Conservation (phyloP, 768 basidiomycete species). For the Mycena galericulata region DNA sequence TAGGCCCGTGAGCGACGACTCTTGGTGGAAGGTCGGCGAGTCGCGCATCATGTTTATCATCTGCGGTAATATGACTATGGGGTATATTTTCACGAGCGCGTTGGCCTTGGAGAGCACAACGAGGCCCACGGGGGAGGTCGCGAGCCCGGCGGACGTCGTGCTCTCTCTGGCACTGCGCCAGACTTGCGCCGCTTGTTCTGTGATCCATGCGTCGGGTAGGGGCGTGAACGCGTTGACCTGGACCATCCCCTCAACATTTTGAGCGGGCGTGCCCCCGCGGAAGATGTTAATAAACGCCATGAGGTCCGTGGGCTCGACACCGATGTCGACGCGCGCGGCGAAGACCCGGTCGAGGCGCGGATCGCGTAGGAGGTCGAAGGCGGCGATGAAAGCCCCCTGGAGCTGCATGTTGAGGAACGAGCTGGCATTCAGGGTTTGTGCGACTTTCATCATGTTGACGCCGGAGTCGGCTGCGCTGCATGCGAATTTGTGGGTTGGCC, state of each 20-base stretch:
- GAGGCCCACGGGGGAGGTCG: constrained; percentile 18
- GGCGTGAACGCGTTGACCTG: constrained; percentile 30
- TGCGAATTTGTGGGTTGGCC: constrained; percentile 24
- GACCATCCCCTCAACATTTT: constrained; percentile 19
- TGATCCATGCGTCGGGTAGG: constrained; percentile 14
- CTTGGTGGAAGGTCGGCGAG: constrained; percentile 15
- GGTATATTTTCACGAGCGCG: constrained; percentile 20
- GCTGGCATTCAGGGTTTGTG: constrained; percentile 23
- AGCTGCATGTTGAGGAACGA: constrained; percentile 26
- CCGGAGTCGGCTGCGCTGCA: constrained; percentile 25
- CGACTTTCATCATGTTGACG: constrained; percentile 23
- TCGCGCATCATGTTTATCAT: constrained; percentile 21
- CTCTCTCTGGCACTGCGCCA: constrained; percentile 22
- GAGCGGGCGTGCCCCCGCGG: background rate
- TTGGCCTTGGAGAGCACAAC: constrained; percentile 25
- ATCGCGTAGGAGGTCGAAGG: constrained; percentile 24
- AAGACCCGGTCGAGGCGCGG: constrained; percentile 19
- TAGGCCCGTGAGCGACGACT: constrained; percentile 23
- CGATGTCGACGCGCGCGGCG: constrained; percentile 23
- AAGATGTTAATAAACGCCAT: constrained; percentile 18
- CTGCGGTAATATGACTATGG: constrained; percentile 17
- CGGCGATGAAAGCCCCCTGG: constrained; percentile 16
- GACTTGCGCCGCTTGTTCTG: constrained; percentile 6
- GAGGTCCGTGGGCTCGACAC: constrained; percentile 26
- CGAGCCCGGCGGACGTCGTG: constrained; percentile 12